phyloP scores from a whole-genome alignment of 2,329 filamentous ascomycete genomes.

The Lasiodiplodia sp. region DNA sequence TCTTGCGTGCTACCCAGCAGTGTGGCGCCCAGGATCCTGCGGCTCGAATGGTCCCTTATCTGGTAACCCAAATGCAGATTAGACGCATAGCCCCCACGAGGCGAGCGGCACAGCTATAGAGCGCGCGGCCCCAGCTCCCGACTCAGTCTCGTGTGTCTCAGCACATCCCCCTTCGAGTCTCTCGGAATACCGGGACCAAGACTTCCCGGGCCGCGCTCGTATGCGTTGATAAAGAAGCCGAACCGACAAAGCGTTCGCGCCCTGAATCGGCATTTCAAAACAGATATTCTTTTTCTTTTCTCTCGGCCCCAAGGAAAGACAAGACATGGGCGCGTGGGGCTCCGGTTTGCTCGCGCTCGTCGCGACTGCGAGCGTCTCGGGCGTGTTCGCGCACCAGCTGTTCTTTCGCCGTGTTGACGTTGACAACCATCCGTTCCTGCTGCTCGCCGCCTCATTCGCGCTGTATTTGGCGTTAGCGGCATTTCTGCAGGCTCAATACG shows the following conservation, averaged over 20 bases:
- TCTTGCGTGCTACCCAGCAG: background rate
- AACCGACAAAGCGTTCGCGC: background rate
- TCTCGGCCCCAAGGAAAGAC: background rate
- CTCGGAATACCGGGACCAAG: background rate
- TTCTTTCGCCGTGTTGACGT: constrained; percentile 6
- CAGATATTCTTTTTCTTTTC: background rate
- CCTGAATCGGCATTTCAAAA: constrained; percentile 2
- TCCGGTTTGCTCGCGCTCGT: constrained; percentile 10
- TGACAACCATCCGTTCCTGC: background rate
- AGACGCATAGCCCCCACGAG: background rate
- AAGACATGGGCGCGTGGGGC: background rate
- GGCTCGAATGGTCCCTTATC: background rate
- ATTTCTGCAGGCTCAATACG: background rate
- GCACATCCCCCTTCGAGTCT: constrained; percentile 2
- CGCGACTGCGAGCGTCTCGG: background rate
- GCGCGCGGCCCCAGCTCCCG: background rate
- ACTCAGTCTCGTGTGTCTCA: background rate
- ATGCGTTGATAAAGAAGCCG: background rate
- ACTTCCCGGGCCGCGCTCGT: background rate
- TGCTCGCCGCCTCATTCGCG: background rate
- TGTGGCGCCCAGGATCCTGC: background rate
- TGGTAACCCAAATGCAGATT: background rate
- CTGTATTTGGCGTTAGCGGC: background rate
- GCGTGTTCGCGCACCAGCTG: constrained; percentile 8
- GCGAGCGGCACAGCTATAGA: constrained; percentile 3